Evolutionary conservation across 1,284 basidiomycete genomes (phyloP).

Genomic region (Cryptococcus sp.): DNA sequence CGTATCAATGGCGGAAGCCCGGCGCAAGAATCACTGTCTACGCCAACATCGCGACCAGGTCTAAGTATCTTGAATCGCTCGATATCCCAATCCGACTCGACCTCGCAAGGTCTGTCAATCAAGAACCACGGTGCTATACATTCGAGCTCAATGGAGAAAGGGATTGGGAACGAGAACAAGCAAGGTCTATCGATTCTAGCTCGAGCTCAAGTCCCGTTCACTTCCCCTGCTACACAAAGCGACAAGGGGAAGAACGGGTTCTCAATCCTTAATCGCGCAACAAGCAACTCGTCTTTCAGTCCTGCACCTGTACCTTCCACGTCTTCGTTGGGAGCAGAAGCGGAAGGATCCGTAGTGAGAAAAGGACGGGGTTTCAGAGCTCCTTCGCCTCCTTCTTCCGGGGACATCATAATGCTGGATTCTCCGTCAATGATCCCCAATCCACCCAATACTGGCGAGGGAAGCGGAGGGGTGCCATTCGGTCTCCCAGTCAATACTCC

Average conservation of each 20-base stretch:
- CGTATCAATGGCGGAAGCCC: constrained; percentile 8
- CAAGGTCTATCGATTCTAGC: constrained; percentile 3
- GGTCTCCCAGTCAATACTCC: too few species aligned
- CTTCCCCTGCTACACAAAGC: background rate
- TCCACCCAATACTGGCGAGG: too few species aligned
- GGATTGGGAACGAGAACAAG: too few species aligned
- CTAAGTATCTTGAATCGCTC: constrained; percentile 10
- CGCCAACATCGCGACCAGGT: background rate
- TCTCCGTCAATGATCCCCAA: too few species aligned
- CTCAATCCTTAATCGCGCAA: constrained; percentile 3
- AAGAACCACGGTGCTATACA: background rate
- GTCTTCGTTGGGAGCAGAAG: background rate
- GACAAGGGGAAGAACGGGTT: background rate
- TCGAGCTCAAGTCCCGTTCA: background rate
- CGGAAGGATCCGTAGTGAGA: constrained; percentile 10
- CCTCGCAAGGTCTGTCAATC: background rate
- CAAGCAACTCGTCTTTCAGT: too few species aligned
- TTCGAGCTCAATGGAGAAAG: too few species aligned
- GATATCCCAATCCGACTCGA: background rate
- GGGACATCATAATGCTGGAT: background rate
- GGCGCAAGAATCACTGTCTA: too few species aligned
- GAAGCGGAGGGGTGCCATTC: too few species aligned
- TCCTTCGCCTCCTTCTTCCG: background rate
- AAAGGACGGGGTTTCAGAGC: constrained; percentile 19
- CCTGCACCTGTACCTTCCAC: too few species aligned